Evolutionary conservation across 305 asterid species (phyloP).

Genomic region (Plantago lanceolata): DNA sequence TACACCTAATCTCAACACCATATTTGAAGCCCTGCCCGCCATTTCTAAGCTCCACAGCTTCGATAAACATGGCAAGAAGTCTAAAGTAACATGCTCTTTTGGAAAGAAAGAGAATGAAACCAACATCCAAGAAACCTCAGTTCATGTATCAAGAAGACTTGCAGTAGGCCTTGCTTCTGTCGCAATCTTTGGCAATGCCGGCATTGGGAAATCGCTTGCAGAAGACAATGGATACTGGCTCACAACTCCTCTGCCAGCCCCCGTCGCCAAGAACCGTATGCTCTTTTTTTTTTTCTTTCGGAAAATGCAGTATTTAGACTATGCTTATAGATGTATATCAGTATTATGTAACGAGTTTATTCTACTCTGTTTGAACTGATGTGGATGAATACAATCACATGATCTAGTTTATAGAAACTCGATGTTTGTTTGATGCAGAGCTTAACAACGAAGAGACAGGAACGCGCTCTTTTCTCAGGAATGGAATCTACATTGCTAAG

Average conservation of each 20-base stretch:
- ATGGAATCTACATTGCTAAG: conserved; percentile 59
- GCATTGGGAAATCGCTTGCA: conserved; percentile 36
- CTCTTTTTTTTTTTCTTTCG: neutral
- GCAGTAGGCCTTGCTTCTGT: conserved; percentile 46
- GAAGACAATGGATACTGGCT: conserved; percentile 71
- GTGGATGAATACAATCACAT: too few relatives aligned
- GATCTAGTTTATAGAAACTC: neutral
- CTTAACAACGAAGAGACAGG: conserved; percentile 65
- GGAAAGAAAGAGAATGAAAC: conserved; percentile 32
- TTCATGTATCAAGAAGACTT: conserved; percentile 42
- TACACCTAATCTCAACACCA: conserved; percentile 38
- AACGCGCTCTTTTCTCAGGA: conserved; percentile 61
- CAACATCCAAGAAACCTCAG: conserved; percentile 23
- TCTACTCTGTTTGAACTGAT: neutral
- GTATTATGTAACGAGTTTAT: neutral
- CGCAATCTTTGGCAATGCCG: conserved; percentile 35
- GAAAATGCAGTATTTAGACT: neutral
- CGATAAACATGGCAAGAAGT: conserved; percentile 21
- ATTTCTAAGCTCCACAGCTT: conserved; percentile 32
- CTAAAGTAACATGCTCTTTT: conserved; percentile 23
- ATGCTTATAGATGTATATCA: neutral
- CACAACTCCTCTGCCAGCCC: conserved; percentile 54
- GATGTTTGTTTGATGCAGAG: conserved; percentile 29
- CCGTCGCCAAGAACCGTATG: conserved; percentile 47
- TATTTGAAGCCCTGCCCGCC: conserved; percentile 42